phyloP scores from a whole-genome alignment of 2,329 filamentous ascomycete genomes.

The Apiospora kogelbergensis region DNA sequence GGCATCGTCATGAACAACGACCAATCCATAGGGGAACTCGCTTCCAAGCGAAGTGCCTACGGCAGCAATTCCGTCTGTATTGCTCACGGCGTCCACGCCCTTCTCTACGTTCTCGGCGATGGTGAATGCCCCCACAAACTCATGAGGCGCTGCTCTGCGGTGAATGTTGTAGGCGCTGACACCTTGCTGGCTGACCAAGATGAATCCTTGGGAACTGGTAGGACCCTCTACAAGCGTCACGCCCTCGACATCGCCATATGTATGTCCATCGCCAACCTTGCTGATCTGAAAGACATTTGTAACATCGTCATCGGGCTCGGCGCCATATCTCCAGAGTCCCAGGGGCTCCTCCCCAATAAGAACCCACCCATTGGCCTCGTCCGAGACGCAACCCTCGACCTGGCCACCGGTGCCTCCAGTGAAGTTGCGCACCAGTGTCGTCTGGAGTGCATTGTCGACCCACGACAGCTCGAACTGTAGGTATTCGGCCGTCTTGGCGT shows the following conservation, averaged over 20 bases:
- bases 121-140: constrained; percentile 49
- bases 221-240: constrained; percentile 49
- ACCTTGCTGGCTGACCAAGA: constrained; percentile 53
- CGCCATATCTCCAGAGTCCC: constrained; percentile 52
- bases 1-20: constrained; percentile 54
- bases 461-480: constrained; percentile 51
- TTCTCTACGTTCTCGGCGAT: constrained; percentile 41
- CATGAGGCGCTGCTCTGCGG: constrained; percentile 46
- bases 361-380: constrained; percentile 50
- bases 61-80: constrained; percentile 52
- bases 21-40: constrained; percentile 42
- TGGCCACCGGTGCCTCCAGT: constrained; percentile 51
- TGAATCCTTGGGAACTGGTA: constrained; percentile 43
- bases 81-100: constrained; percentile 49
- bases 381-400: constrained; percentile 53
- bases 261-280: constrained; percentile 44
- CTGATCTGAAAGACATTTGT: constrained; percentile 28
- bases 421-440: constrained; percentile 50
- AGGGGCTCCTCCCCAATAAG: constrained; percentile 53
- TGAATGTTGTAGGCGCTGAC: constrained; percentile 54
- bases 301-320: constrained; percentile 43
- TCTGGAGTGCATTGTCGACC: constrained; percentile 41
- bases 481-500: constrained; percentile 53
- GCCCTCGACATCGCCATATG: constrained; percentile 55
- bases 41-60: constrained; percentile 43